Evolutionary conservation across 2,329 filamentous ascomycete genomes (phyloP), one percentile per base, ranked within the genome.

Genomic region (Endoconidiophora polonica): DNA sequence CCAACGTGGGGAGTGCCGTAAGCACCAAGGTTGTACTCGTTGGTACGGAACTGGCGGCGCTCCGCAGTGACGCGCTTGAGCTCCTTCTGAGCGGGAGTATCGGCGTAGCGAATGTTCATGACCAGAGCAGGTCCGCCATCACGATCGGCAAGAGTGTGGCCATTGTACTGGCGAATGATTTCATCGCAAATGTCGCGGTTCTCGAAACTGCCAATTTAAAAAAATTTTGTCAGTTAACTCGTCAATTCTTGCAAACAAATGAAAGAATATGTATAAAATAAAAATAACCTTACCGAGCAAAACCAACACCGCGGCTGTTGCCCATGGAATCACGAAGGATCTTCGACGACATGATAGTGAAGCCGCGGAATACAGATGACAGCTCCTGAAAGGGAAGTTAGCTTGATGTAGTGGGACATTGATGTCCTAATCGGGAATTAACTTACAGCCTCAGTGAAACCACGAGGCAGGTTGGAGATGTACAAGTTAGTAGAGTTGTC

Each of bases 31-130:
- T 88, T 88, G 67, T 96, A 96, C 69, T 96, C 91, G 52, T 91
- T 91, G 52, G 90, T 91, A 53, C 91, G 86, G 68, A 94, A 96
- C 61, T 94, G 86, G 54, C 91, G 87, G 52, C 88, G 86, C 63
- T 94, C 87, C 29, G 91, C 87, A 40, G 90, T 96, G 62, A 95
- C 83, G 56, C 91, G 83, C 74, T 98, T 98, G 58, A 98, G 74
- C 62, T 91, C 79, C 71, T 98, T 98, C 66, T 98, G 91, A 55
- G 90, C 84, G 50, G 91, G 86, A 37, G 91, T 98, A 61, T 98
- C 91, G 55, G 93, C 90, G 63, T 94, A 98, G 56, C 91, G 88
- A 58, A 98, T 87, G 66, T 95, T 88, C 66, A 91, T 77, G 55
- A 88, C 80, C 56, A 91, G 77, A 4, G 51, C 36, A 20, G 50